Base-by-base conservation (phyloP, 1,139 yeast species). In the Blastobotrys arbuscula region DNA sequence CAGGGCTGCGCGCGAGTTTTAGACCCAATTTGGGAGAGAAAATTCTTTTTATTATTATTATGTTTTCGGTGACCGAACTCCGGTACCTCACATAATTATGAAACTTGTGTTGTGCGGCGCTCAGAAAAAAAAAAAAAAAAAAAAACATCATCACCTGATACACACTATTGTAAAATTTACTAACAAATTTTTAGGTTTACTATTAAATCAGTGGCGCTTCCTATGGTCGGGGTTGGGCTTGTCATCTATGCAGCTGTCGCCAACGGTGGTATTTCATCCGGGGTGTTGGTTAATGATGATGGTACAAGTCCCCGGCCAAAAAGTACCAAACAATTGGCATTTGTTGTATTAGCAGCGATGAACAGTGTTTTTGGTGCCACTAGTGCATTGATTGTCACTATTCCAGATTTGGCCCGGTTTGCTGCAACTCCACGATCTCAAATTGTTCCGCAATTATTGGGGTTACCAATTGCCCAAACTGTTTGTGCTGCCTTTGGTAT, bases 191-290 rank as follows among this genome's bases (percentile, higher is more conserved):
- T 28, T 28, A 28, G 31, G 31, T 84, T 84, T 68, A 81, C 90
- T 0, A 74, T 78, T 43, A 84, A 84, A 64, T 86, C 90, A 1
- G 73, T 75, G 52, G 66, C 80, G 43, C 80, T 83, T 48, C 89
- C 92, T 12, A 69, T 79, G 53, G 92, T 90, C 2, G 89, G 88
- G 30, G 53, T 64, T 42, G 70, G 69, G n/a, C 42, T 62, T 41
- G 55, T 62, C 13, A 58, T 59, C 6, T 66, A 63, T 56, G 61
- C 64, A 42, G 60, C 56, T 47, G 54, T 41, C 20, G 56, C 41
- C 43, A 59, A 59, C n/a, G 57, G 59, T 40, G 68, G 68, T 20
- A 62, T 60, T 38, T 63, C 65, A 41, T 52, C 60, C 15, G 43
- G 44, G 23, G 46, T 50, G 20, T 31, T 54, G 3, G 52, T 52